These are phyloP conservation scores for Spizellomyces sp. DNA, from an alignment of 192 early-diverging fungal genomes.

Conservation along the genomic window DNA sequence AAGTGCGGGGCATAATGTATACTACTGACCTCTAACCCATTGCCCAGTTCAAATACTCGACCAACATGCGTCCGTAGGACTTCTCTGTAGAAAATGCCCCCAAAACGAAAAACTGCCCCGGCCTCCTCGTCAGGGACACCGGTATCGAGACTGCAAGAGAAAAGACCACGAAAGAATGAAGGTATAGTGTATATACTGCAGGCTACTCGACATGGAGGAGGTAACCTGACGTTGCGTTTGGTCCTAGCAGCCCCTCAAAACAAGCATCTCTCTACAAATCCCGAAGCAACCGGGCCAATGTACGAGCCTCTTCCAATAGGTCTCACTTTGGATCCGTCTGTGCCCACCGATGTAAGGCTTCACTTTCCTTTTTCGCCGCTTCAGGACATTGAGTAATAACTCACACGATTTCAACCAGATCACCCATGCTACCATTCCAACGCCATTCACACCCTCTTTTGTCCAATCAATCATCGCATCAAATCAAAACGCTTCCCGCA, in stretches of 20 bases:
- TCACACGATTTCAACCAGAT: neutral
- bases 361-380: neutral
- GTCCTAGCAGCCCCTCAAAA: neutral
- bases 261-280: neutral
- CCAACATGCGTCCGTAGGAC: too few species aligned
- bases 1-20: too few species aligned
- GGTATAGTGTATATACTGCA: neutral
- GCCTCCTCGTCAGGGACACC: neutral
- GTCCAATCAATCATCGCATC: conserved; percentile 15
- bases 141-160: neutral
- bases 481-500: conserved; percentile 19
- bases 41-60: too few species aligned
- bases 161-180: neutral
- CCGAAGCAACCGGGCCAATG: conserved; percentile 20
- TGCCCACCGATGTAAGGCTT: neutral
- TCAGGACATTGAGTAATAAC: neutral
- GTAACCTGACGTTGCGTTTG: neutral
- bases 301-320: conserved; percentile 21
- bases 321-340: conserved; percentile 2
- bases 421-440: neutral
- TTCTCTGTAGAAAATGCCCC: too few species aligned
- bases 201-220: neutral
- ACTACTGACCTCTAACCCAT: too few species aligned
- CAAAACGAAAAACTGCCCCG: conserved; percentile 13
- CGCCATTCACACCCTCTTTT: conserved; percentile 13